Conservation (phyloP, 306 rosid genomes). For the Abrus precatorius region DNA sequence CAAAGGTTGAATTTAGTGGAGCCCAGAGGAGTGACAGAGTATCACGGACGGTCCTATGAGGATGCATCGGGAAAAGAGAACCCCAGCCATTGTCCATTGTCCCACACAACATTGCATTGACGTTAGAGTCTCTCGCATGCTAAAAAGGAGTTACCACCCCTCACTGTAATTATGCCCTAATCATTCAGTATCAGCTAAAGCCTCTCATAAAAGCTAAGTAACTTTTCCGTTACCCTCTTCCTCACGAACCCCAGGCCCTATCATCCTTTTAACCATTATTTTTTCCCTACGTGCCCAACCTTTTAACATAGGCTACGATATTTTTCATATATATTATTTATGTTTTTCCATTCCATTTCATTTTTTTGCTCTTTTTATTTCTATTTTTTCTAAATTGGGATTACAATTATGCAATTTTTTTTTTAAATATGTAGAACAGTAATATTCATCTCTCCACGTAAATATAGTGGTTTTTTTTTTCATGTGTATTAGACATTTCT, state of each 20-base stretch:
- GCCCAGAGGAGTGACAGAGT: slow-evolving; percentile 40
- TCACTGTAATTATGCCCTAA: slow-evolving; percentile 64
- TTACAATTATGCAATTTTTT: too few relatives aligned
- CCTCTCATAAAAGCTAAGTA: slow-evolving; percentile 54
- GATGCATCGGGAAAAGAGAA: slow-evolving; percentile 56
- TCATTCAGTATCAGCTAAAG: slow-evolving; percentile 59
- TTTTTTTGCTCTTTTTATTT: too few relatives aligned
- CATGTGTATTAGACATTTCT: background rate
- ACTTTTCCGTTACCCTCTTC: slow-evolving; percentile 53
- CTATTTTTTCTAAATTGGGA: too few relatives aligned
- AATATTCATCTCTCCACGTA: background rate
- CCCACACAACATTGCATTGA: background rate
- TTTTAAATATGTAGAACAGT: too few relatives aligned
- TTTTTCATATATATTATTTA: too few relatives aligned
- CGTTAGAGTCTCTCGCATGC: slow-evolving; percentile 46
- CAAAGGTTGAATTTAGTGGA: slow-evolving; percentile 37
- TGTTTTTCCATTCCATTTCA: too few relatives aligned
- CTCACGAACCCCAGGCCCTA: background rate
- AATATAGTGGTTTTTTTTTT: background rate
- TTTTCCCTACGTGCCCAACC: slow-evolving; percentile 12
- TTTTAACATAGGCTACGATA: too few relatives aligned
- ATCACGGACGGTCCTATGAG: slow-evolving; percentile 85
- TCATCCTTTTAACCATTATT: slow-evolving; percentile 31
- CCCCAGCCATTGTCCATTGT: background rate
- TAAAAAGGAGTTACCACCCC: background rate